A percentile compares a stretch with the other conserved stretches of the same genome.
Conservation (phyloP, 2,329 filamentous ascomycete genomes). For the Drechslerella stenobrocha region DNA sequence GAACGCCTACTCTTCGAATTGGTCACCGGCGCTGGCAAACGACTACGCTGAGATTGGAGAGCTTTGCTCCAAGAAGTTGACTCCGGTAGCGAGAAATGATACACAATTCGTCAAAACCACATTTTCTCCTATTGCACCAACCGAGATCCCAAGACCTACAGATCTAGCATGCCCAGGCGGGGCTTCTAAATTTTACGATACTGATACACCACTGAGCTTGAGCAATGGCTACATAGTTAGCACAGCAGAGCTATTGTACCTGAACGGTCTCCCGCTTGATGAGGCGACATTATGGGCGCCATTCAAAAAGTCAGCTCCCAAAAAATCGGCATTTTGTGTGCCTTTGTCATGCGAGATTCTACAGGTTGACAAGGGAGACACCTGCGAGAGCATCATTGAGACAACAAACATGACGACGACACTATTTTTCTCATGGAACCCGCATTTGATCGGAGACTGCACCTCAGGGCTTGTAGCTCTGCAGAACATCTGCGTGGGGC, state of each 20-base stretch:
- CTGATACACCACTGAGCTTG: slow-evolving; percentile 13
- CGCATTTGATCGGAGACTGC: slow-evolving; percentile 20
- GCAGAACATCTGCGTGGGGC: slow-evolving; percentile 21
- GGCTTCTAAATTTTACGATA: not conserved
- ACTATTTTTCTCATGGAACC: slow-evolving; percentile 30
- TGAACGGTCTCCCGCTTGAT: slow-evolving; percentile 5
- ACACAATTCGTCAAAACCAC: not conserved
- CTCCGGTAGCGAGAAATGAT: not conserved
- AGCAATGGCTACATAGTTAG: slow-evolving; percentile 18
- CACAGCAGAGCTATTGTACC: slow-evolving; percentile 9
- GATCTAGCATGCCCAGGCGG: not conserved
- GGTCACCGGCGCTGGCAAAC: slow-evolving; percentile 17
- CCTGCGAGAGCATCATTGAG: slow-evolving; percentile 13
- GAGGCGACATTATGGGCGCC: slow-evolving; percentile 1
- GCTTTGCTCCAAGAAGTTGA: slow-evolving; percentile 5
- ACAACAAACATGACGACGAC: not conserved
- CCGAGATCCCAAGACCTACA: not conserved
- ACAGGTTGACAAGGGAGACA: slow-evolving; percentile 1
- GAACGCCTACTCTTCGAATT: slow-evolving; percentile 16
- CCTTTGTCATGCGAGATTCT: not conserved
- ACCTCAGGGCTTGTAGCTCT: slow-evolving; percentile 9
- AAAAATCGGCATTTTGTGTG: not conserved
- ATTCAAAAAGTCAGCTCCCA: not conserved
- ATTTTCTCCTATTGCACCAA: not conserved
- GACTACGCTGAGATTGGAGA: slow-evolving; percentile 11